Percentiles rank a stretch among this genome's conserved stretches.
phyloP scores from a whole-genome alignment of 2,329 filamentous ascomycete species.

The Microascus cirrosus region DNA sequence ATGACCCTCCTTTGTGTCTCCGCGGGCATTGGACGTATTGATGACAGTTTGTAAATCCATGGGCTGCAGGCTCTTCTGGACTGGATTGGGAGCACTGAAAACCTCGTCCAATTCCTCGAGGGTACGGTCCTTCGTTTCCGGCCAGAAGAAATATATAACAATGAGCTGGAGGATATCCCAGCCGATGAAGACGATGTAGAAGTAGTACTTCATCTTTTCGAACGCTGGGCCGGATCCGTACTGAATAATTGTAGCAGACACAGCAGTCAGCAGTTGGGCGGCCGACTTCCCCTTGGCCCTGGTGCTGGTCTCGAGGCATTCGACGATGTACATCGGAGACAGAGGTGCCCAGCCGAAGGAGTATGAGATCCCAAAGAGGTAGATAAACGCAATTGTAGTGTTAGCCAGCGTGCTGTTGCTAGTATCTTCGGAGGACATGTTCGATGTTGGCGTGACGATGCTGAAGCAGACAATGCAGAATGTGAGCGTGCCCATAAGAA shows the following conservation, averaged over 20 bases:
- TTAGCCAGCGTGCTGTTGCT: constrained; percentile 25
- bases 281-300: constrained; percentile 20
- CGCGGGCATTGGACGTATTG: neutral
- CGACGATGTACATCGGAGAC: constrained; percentile 22
- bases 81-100: constrained; percentile 27
- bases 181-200: constrained; percentile 22
- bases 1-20: neutral
- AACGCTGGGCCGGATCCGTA: constrained; percentile 32
- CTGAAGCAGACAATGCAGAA: constrained; percentile 35
- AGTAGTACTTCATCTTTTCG: constrained; percentile 28
- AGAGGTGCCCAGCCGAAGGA: constrained; percentile 40
- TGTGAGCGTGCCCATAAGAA: constrained; percentile 34
- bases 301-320: constrained; percentile 19
- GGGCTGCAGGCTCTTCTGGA: constrained; percentile 18
- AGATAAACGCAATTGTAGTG: constrained; percentile 37
- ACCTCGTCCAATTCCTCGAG: constrained; percentile 43
- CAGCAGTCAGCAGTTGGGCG: constrained; percentile 26
- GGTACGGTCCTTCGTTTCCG: constrained; percentile 32
- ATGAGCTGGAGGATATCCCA: neutral
- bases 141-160: constrained; percentile 33
- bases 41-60: neutral
- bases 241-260: constrained; percentile 26
- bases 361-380: constrained; percentile 39
- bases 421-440: constrained; percentile 24
- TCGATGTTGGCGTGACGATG: constrained; percentile 35